Conservation (phyloP, 176 grass and related monocot genomes). For the Coix lacrymajobi region DNA sequence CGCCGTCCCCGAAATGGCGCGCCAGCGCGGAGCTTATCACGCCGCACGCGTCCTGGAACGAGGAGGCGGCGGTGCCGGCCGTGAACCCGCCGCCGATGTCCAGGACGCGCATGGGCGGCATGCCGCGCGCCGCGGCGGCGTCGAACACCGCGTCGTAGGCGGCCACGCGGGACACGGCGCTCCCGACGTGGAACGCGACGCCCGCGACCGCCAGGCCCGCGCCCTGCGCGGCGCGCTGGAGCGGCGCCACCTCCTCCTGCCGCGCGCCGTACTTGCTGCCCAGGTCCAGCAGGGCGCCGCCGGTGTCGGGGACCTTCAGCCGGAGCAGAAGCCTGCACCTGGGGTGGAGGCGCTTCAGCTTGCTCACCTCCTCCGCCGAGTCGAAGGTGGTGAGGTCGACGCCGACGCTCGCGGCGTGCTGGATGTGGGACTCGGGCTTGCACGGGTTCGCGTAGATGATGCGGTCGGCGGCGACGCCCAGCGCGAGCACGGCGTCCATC, state of each 20-base stretch:
- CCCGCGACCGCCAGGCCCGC: not conserved
- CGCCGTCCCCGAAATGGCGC: conserved; percentile 20
- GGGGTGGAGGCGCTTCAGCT: conserved; percentile 32
- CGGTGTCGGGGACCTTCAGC: conserved; percentile 26
- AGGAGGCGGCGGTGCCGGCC: not conserved
- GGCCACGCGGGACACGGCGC: not conserved
- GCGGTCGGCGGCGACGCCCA: not conserved
- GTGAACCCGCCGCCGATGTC: conserved; percentile 30
- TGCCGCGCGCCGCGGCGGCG: not conserved
- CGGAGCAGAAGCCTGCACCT: conserved; percentile 32
- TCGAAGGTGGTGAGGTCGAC: conserved; percentile 43
- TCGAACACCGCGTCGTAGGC: conserved; percentile 25
- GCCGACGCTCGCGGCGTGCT: conserved; percentile 18
- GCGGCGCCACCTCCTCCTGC: conserved; percentile 13
- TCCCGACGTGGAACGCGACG: conserved; percentile 45
- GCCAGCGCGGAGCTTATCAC: not conserved
- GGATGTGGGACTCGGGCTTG: conserved; percentile 35
- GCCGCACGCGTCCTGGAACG: not conserved
- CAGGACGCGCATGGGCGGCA: conserved; percentile 33
- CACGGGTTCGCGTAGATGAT: conserved; percentile 40
- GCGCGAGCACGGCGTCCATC: conserved; percentile 31
- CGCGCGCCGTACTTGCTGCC: conserved; percentile 29
- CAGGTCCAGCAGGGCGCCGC: not conserved
- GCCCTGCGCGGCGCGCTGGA: conserved; percentile 11
- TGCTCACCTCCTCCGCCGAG: conserved; percentile 25